A percentile compares a stretch with the other conserved stretches of the same genome.
These are phyloP conservation scores for Aspergillus pseudoterreus DNA, from an alignment of 2,329 filamentous ascomycete species.

Conservation along the genomic window DNA sequence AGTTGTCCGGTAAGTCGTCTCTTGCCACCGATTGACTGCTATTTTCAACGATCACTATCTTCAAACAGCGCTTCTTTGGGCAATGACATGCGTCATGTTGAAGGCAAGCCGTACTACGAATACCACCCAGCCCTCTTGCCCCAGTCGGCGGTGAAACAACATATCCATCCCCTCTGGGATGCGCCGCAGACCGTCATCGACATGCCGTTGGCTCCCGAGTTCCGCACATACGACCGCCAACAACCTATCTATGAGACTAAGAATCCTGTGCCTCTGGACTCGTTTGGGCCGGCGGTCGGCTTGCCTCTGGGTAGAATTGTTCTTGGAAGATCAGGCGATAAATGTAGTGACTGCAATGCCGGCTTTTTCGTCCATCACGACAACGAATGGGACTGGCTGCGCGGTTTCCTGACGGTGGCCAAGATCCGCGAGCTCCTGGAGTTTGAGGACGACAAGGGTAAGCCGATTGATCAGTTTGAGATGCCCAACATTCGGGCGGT, in stretches of 20 bases:
- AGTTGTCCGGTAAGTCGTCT: background rate
- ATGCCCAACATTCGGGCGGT: slow-evolving; percentile 1
- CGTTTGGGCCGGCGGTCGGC: slow-evolving; percentile 3
- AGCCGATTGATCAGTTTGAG: slow-evolving; percentile 5
- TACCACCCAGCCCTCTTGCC: slow-evolving; percentile 7
- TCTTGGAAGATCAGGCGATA: slow-evolving; percentile 4
- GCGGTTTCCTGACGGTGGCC: background rate
- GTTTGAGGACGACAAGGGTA: background rate
- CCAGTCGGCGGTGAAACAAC: slow-evolving; percentile 1
- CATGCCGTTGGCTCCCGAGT: background rate
- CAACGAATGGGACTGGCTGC: slow-evolving; percentile 8
- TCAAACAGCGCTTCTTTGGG: slow-evolving; percentile 3
- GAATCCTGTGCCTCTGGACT: background rate
- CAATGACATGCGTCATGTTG: slow-evolving; percentile 5
- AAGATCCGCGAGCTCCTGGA: background rate
- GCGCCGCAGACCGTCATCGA: background rate
- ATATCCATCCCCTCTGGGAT: background rate
- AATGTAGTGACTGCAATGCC: slow-evolving; percentile 2
- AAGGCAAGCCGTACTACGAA: slow-evolving; percentile 5
- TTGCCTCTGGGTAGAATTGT: slow-evolving; percentile 5
- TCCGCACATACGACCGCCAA: background rate
- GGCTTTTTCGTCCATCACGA: slow-evolving; percentile 5
- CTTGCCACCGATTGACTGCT: background rate
- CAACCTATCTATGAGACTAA: slow-evolving; percentile 1
- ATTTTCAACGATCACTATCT: background rate